phyloP scores from a whole-genome alignment of 208 protist genomes.

The Crithidia sp. region DNA sequence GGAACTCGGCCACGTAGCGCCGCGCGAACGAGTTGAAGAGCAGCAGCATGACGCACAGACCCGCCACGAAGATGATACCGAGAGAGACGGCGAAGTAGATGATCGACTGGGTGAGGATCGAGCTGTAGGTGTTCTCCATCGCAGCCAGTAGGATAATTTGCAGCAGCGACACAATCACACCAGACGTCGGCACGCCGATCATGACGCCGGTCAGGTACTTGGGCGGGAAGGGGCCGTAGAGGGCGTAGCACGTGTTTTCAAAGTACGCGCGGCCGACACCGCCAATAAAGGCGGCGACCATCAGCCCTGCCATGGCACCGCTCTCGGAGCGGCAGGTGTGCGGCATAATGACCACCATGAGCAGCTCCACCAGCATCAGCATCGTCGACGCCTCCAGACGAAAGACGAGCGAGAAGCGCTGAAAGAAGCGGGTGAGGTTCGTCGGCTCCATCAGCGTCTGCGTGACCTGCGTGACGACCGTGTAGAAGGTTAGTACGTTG shows the following conservation, averaged over 20 bases:
- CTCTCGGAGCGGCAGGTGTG: constrained; percentile 28
- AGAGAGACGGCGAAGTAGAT: constrained; percentile 74
- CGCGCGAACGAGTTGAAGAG: constrained; percentile 56
- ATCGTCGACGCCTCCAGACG: constrained; percentile 39
- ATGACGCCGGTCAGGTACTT: constrained; percentile 63
- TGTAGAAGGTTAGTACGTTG: constrained; percentile 73
- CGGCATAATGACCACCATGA: constrained; percentile 54
- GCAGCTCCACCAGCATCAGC: constrained; percentile 52
- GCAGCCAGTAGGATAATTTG: constrained; percentile 70
- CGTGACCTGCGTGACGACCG: constrained; percentile 62
- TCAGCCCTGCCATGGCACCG: constrained; percentile 50
- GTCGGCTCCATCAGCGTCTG: constrained; percentile 54
- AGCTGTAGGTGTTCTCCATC: constrained; percentile 50
- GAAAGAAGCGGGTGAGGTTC: constrained; percentile 52
- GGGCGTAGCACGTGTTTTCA: constrained; percentile 74
- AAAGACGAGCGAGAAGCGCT: constrained; percentile 52
- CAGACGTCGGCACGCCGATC: constrained; percentile 53
- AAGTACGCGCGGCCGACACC: constrained; percentile 66
- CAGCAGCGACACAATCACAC: constrained; percentile 53
- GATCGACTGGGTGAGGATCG: constrained; percentile 44
- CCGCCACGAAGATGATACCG: constrained; percentile 45
- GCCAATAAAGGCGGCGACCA: constrained; percentile 48
- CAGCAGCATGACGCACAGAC: constrained; percentile 38
- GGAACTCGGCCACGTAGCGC: constrained; percentile 64
- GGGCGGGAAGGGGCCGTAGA: constrained; percentile 63